phyloP scores from a whole-genome alignment of 306 rosid species.

The Sesbania bispinosa region DNA sequence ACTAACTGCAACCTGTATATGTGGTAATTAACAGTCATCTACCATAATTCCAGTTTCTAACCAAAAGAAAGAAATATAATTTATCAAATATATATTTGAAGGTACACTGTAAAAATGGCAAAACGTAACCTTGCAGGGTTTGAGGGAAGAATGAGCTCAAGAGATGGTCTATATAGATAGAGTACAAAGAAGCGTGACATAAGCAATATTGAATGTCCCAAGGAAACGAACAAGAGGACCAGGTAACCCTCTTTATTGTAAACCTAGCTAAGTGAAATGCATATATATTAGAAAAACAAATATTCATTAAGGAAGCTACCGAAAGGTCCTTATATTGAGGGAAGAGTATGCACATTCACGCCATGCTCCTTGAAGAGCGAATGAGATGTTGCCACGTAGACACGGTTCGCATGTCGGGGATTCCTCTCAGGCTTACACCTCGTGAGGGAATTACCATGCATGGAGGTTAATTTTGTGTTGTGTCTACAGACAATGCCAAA shows the following conservation, averaged over 20 bases:
- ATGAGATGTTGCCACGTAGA: conserved; percentile 32
- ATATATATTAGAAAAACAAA: too few species aligned
- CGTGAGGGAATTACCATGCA: neutral
- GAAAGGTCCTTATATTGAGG: conserved; percentile 12
- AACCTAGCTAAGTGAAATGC: too few species aligned
- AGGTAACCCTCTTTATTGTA: too few species aligned
- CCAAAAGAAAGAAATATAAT: neutral
- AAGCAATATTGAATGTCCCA: conserved; percentile 34
- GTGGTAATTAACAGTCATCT: neutral
- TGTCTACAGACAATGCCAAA: conserved; percentile 11
- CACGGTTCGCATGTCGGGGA: conserved; percentile 48
- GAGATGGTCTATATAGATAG: neutral
- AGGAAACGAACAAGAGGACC: conserved; percentile 32
- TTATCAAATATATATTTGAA: neutral
- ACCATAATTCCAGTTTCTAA: neutral
- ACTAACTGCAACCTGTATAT: too few species aligned
- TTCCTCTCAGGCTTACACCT: conserved; percentile 49
- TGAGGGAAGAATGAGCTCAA: neutral
- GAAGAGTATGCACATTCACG: neutral
- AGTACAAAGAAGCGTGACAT: conserved; percentile 27
- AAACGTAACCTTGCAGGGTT: neutral
- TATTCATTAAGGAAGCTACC: too few species aligned
- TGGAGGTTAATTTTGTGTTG: too few species aligned
- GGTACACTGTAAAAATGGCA: neutral
- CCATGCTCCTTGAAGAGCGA: neutral